Evolutionary conservation across 768 basidiomycete genomes (phyloP).

Genomic region (Mycena maculata): DNA sequence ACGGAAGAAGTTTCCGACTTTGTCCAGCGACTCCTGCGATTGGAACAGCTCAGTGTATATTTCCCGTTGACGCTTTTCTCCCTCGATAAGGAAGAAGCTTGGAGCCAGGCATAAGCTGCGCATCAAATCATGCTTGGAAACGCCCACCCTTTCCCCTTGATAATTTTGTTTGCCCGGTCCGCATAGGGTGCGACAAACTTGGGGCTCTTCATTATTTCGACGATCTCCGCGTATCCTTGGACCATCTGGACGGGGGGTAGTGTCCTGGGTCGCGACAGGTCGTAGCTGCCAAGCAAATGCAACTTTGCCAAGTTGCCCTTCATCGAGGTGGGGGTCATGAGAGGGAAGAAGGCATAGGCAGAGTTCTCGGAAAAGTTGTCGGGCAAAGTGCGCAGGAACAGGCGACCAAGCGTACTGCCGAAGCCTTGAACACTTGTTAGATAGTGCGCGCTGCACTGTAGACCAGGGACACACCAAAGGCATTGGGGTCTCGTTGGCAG

Average conservation of each 20-base stretch:
- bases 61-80: constrained; percentile 59
- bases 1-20: constrained; percentile 73
- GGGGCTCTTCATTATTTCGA: constrained; percentile 60
- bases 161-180: constrained; percentile 61
- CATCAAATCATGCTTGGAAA: neutral
- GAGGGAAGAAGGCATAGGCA: constrained; percentile 88
- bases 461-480: constrained; percentile 63
- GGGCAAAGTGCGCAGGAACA: constrained; percentile 81
- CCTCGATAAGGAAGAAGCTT: constrained; percentile 77
- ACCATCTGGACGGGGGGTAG: constrained; percentile 46
- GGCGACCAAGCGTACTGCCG: constrained; percentile 79
- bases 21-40: constrained; percentile 58
- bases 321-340: constrained; percentile 84
- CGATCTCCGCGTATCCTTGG: constrained; percentile 62
- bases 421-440: constrained; percentile 54
- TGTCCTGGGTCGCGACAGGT: constrained; percentile 60
- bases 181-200: constrained; percentile 64
- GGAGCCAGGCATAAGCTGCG: constrained; percentile 11
- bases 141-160: constrained; percentile 70
- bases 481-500: constrained; percentile 78
- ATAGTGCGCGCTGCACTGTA: neutral
- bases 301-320: constrained; percentile 66
- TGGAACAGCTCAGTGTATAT: constrained; percentile 61
- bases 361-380: constrained; percentile 75
- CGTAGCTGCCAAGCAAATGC: constrained; percentile 65